Percentiles rank a stretch among this genome's conserved stretches.
These are phyloP conservation scores for Sclerotinia nivalis DNA, from an alignment of 2,329 filamentous ascomycete species.

Conservation along the genomic window DNA sequence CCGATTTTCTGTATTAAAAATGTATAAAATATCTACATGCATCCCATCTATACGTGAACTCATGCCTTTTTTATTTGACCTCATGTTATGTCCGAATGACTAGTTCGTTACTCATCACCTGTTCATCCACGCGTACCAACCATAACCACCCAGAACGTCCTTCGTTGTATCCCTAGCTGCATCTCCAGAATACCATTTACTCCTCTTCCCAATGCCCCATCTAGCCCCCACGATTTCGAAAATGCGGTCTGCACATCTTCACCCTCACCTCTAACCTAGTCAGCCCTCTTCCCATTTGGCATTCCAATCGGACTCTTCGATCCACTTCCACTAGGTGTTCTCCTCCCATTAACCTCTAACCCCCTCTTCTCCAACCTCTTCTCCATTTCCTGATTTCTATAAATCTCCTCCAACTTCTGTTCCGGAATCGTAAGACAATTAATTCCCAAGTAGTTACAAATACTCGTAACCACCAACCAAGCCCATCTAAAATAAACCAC, in stretches of 20 bases:
- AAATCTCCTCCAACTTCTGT: conserved; percentile 47
- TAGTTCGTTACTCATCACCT: conserved; percentile 2
- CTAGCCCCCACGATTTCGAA: not conserved
- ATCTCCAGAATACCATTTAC: not conserved
- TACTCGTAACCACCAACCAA: conserved; percentile 82
- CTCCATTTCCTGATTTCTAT: conserved; percentile 28
- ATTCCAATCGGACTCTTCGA: conserved; percentile 30
- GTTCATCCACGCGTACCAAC: not conserved
- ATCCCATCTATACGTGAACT: conserved; percentile 1
- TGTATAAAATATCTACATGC: not conserved
- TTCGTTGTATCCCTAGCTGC: not conserved
- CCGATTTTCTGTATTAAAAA: not conserved
- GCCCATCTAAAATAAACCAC: conserved; percentile 95
- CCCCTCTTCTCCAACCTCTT: conserved; percentile 27
- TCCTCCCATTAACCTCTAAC: conserved; percentile 23
- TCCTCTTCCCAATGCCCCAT: not conserved
- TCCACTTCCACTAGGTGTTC: conserved; percentile 31
- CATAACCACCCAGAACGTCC: not conserved
- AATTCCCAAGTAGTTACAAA: conserved; percentile 90
- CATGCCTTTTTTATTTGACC: conserved; percentile 1
- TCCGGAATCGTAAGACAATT: conserved; percentile 85
- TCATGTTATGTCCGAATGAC: not conserved
- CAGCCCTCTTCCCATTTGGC: conserved; percentile 34
- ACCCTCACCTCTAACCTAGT: conserved; percentile 27
- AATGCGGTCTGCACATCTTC: not conserved